Conservation (phyloP, 1,139 yeast species). For the Arxiozyma slooffiae region DNA sequence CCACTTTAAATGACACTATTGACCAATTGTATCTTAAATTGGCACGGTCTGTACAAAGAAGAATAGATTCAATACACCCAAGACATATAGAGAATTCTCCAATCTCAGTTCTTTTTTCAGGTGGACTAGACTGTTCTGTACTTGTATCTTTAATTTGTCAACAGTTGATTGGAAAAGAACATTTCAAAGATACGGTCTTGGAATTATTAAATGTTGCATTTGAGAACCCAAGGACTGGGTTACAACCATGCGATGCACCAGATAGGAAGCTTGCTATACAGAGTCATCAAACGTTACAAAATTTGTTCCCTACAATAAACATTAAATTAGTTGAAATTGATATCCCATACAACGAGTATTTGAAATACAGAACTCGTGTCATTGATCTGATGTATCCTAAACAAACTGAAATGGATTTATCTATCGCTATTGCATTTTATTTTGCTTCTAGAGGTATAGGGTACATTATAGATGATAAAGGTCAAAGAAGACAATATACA, state of each 20-base stretch:
- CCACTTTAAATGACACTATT: constrained; percentile 12
- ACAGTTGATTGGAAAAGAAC: constrained; percentile 11
- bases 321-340: constrained; percentile 57
- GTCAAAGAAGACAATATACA: constrained; percentile 27
- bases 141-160: constrained; percentile 41
- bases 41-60: constrained; percentile 36
- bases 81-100: constrained; percentile 32
- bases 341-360: constrained; percentile 60
- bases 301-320: constrained; percentile 32
- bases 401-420: constrained; percentile 86
- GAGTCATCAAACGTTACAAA: constrained; percentile 47
- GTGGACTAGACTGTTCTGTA: constrained; percentile 88
- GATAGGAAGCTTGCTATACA: constrained; percentile 64
- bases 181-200: constrained; percentile 29
- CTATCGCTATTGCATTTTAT: constrained; percentile 89
- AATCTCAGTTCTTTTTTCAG: constrained; percentile 72
- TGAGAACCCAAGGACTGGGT: constrained; percentile 74
- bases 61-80: constrained; percentile 56
- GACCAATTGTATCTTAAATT: constrained; percentile 28
- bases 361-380: constrained; percentile 44
- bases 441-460: constrained; percentile 67
- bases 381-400: constrained; percentile 66
- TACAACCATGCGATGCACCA: constrained; percentile 58
- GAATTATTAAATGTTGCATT: constrained; percentile 93
- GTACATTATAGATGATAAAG: constrained; percentile 16